phyloP scores from a whole-genome alignment of 2,329 filamentous ascomycete species.

The Pyrenophora teres region DNA sequence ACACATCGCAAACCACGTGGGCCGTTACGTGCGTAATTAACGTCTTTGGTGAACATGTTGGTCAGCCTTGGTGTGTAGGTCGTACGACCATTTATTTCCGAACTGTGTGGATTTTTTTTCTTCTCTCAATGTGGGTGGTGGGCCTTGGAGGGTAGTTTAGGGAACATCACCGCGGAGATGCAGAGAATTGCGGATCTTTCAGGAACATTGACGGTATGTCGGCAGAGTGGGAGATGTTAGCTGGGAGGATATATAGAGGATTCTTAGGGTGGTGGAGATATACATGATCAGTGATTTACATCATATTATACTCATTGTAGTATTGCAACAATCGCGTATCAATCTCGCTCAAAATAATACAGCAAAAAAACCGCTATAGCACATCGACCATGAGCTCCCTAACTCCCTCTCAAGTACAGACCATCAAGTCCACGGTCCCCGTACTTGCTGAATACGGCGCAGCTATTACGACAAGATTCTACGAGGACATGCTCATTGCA shows the following conservation, averaged over 20 bases:
- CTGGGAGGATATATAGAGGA: background rate
- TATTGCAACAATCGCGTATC: background rate
- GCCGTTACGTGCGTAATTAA: too few relatives aligned
- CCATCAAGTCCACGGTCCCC: slow-evolving; percentile 73
- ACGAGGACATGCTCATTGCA: slow-evolving; percentile 68
- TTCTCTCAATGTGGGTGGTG: background rate
- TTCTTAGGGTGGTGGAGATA: background rate
- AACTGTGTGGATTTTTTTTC: background rate
- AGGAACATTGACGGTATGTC: background rate
- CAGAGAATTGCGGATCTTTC: background rate
- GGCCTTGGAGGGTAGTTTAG: background rate
- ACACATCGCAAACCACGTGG: background rate
- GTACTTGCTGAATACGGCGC: slow-evolving; percentile 70
- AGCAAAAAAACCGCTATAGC: background rate
- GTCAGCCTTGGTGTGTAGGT: background rate
- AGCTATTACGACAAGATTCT: slow-evolving; percentile 72
- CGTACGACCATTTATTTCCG: background rate
- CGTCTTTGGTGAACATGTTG: background rate
- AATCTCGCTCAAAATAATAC: background rate
- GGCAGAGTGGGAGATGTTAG: too few relatives aligned
- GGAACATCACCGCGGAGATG: slow-evolving; percentile 13
- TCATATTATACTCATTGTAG: too few relatives aligned
- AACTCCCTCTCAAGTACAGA: slow-evolving; percentile 64
- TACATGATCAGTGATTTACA: background rate
- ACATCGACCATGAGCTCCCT: slow-evolving; percentile 49